Percentiles rank a stretch among this genome's conserved stretches.
Evolutionary conservation across 2,329 filamentous ascomycete genomes (phyloP).

Genomic region (Stromatinia cepivora): DNA sequence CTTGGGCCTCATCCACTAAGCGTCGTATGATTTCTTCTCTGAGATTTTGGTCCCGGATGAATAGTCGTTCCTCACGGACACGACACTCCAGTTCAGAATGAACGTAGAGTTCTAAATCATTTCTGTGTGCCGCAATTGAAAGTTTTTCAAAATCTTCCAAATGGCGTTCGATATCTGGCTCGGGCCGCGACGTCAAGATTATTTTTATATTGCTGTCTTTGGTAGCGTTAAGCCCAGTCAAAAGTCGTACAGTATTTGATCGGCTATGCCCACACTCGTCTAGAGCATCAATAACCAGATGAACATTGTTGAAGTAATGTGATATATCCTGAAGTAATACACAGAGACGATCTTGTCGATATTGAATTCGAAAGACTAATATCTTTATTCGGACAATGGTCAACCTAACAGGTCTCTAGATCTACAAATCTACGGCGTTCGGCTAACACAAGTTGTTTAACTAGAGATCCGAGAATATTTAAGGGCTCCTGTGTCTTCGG

Average conservation of each 20-base stretch:
- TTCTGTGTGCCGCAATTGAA: constrained; percentile 26
- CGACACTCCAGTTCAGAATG: constrained; percentile 25
- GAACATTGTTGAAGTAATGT: not conserved
- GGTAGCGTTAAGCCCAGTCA: constrained; percentile 20
- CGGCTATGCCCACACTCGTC: constrained; percentile 13
- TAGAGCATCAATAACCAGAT: constrained; percentile 22
- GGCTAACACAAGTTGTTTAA: constrained; percentile 4
- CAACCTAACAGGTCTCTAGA: not conserved
- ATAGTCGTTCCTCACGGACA: not conserved
- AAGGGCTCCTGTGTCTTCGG: not conserved
- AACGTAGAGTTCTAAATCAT: constrained; percentile 29
- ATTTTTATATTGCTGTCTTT: constrained; percentile 25
- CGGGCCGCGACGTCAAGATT: constrained; percentile 24
- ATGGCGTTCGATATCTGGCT: constrained; percentile 25
- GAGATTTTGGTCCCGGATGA: constrained; percentile 18
- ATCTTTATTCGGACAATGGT: not conserved
- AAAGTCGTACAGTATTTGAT: constrained; percentile 7
- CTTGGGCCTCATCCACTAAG: constrained; percentile 25
- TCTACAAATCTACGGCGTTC: not conserved
- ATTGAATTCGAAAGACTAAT: not conserved
- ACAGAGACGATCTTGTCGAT: not conserved
- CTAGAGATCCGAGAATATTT: not conserved
- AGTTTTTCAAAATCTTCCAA: constrained; percentile 21
- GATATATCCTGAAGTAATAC: constrained; percentile 1
- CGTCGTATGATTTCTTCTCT: constrained; percentile 26